Evolutionary conservation across 345 rosid species (phyloP).

Genomic region (Laguncularia racemosa): DNA sequence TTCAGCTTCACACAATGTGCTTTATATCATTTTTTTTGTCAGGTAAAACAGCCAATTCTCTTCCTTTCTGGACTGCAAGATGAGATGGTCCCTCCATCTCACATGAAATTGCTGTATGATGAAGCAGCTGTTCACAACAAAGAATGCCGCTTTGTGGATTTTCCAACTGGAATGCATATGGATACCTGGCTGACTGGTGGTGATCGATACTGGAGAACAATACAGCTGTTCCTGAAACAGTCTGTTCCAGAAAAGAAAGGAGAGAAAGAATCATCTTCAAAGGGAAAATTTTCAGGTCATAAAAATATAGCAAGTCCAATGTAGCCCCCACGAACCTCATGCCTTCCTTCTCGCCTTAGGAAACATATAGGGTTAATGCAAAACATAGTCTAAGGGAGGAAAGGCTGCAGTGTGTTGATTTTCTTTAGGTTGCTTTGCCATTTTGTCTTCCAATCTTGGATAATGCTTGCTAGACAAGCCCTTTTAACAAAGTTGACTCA

Average conservation of each 20-base stretch:
- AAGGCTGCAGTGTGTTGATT: no score
- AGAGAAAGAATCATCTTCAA: constrained; percentile 18
- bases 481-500: no score
- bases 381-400: no score
- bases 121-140: constrained; percentile 82
- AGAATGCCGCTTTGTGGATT: constrained; percentile 66
- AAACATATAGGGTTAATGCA: no score
- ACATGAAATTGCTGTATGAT: constrained; percentile 84
- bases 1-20: not conserved
- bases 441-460: no score
- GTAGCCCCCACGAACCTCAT: no score
- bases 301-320: no score
- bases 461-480: no score
- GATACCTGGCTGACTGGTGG: constrained; percentile 97
- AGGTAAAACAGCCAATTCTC: constrained; percentile 88
- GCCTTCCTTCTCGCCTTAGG: no score
- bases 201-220: constrained; percentile 73
- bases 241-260: constrained; percentile 46
- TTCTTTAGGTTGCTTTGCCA: no score
- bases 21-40: constrained; percentile 15
- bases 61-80: constrained; percentile 97
- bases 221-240: constrained; percentile 50
- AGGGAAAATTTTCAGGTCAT: constrained; percentile 24
- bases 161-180: constrained; percentile 98
- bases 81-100: constrained; percentile 96